phyloP scores from a whole-genome alignment of 179 eudicot genomes.

The Amaranthus tricolor region DNA sequence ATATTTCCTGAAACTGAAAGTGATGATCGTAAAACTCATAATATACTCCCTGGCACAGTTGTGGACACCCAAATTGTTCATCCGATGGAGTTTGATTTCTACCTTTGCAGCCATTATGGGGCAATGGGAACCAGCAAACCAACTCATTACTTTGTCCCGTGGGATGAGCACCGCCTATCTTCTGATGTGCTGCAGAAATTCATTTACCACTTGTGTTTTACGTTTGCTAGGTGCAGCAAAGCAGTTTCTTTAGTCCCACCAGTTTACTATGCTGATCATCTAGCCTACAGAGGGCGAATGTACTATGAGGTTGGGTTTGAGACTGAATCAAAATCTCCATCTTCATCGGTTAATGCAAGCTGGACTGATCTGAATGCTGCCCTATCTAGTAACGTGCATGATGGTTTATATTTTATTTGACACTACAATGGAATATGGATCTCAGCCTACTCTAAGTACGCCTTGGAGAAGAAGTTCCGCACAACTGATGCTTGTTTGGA shows the following conservation, averaged over 20 bases:
- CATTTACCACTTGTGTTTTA: slow-evolving; percentile 62
- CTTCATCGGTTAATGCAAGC: slow-evolving; percentile 15
- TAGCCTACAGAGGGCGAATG: slow-evolving; percentile 66
- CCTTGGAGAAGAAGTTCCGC: slow-evolving; percentile 15
- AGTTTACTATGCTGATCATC: slow-evolving; percentile 67
- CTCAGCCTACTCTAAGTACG: background rate
- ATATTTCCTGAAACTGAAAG: slow-evolving; percentile 35
- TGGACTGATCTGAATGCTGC: slow-evolving; percentile 32
- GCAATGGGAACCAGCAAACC: slow-evolving; percentile 74
- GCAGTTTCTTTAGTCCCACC: slow-evolving; percentile 76
- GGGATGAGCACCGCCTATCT: slow-evolving; percentile 52
- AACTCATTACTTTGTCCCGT: slow-evolving; percentile 57
- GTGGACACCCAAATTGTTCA: slow-evolving; percentile 57
- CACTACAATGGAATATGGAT: too few relatives aligned
- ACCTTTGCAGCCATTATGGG: slow-evolving; percentile 63
- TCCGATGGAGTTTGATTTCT: slow-evolving; percentile 62
- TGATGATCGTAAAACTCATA: slow-evolving; percentile 36
- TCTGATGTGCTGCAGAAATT: slow-evolving; percentile 61
- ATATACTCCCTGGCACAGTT: slow-evolving; percentile 70
- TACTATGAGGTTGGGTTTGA: slow-evolving; percentile 40
- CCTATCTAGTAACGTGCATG: slow-evolving; percentile 41
- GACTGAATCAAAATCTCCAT: slow-evolving; percentile 11
- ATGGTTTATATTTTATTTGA: slow-evolving; percentile 55
- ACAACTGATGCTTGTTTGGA: slow-evolving; percentile 20
- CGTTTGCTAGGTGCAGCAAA: slow-evolving; percentile 61